Conservation (phyloP, 176 grass and related monocot genomes). For the Zoysia japonica region DNA sequence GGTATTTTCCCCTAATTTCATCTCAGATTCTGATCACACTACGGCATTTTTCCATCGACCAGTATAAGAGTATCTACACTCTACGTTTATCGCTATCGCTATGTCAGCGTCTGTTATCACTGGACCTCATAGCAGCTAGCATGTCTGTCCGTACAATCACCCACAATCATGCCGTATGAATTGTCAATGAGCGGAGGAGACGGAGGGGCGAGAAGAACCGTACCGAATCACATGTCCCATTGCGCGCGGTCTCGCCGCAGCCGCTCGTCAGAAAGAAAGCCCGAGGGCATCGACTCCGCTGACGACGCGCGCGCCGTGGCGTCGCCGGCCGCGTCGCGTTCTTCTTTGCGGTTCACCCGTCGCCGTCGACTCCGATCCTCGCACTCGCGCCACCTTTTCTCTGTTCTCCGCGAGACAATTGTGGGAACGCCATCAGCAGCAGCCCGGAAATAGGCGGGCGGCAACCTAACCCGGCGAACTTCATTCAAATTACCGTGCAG, state of each 20-base stretch:
- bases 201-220: no score
- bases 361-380: not conserved
- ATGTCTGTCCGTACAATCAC: no score
- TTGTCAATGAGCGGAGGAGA: no score
- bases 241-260: not conserved
- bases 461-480: not conserved
- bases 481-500: not conserved
- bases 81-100: no score
- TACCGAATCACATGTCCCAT: no score
- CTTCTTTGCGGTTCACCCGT: not conserved
- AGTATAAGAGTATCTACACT: no score
- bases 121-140: no score
- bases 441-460: not conserved
- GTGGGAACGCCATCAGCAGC: not conserved
- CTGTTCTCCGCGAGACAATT: not conserved
- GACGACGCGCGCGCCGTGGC: not conserved
- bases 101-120: no score
- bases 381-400: not conserved
- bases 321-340: not conserved
- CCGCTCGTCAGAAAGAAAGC: not conserved
- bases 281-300: not conserved
- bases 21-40: no score
- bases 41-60: no score
- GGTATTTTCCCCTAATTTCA: no score
- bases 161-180: no score